Evolutionary conservation across 495 filamentous ascomycete species (phyloP), one percentile per base, ranked within the genome.

Genomic region (Aspergillus bertholletiae): DNA sequence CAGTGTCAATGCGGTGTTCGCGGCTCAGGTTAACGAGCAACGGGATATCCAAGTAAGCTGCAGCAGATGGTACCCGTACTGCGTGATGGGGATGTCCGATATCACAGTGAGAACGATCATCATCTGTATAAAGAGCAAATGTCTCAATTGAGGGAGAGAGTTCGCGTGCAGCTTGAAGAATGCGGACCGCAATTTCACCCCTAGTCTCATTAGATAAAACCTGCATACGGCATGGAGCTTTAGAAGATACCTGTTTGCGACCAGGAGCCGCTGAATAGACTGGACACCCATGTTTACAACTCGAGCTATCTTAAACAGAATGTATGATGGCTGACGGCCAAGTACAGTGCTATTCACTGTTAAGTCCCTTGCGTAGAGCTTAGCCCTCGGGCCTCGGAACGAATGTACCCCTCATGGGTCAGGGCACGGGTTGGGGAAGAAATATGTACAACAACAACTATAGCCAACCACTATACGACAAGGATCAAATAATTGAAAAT

Each of bases 121-220:
- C 71, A 7, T 73, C 55, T 37, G 80, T 81, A 58, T 78, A 82
- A 7, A 84, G 60, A 26, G 78, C 76, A 54, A 73, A 79, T 7
- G 76, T 83, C 58, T 83, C 75, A 48, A 82, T 73, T 22, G 63
- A 48, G 7, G 56, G 54, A 11, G 65, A 69, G 21, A 82, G 60
- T 59, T 86, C 83, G 21, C 80, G 71, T 32, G 80, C 78, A 47
- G 81, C 74, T 18, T 78, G 72, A 12, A 86, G 60, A 39, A 86
- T 81, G 1, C 83, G 78, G 3, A 78, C 76, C 22, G 82, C 81
- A 39, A 86, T 84, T 63, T 86, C 83, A 45, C 83, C 83, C 68
- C 83, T 83, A n/a, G 47, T 47, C 24, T 64, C 28, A 59, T 63
- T 41, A 54, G 24, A 1, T 15, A 22, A 17, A n/a, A 5, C 9